A percentile compares a stretch with the other conserved stretches of the same genome.
Conservation (phyloP, 2,329 filamentous ascomycete species). For the Hortaea sp. region DNA sequence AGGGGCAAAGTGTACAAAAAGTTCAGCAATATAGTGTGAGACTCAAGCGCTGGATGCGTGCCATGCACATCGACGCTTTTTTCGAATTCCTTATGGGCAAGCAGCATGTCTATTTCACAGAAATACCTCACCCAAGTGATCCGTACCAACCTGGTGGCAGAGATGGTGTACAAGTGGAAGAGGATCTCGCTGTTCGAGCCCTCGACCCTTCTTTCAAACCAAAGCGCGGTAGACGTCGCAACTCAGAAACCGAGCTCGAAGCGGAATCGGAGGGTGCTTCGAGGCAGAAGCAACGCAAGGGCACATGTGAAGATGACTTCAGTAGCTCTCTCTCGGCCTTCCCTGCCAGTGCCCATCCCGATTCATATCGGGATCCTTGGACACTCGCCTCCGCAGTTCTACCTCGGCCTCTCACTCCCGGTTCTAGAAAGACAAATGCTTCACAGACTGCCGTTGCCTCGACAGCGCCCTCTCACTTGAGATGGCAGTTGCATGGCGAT, state of each 20-base stretch:
- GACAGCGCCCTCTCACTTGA: conserved; percentile 28
- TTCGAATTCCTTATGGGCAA: conserved; percentile 81
- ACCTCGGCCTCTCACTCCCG: conserved; percentile 27
- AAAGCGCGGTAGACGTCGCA: conserved; percentile 47
- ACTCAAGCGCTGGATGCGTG: conserved; percentile 92
- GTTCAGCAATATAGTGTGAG: conserved; percentile 91
- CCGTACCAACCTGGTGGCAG: conserved; percentile 56
- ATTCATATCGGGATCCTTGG: conserved; percentile 46
- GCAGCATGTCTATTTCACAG: conserved; percentile 67
- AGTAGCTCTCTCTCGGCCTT: conserved; percentile 33
- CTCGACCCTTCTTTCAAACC: conserved; percentile 65
- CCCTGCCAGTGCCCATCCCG: conserved; percentile 45
- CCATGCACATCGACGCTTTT: conserved; percentile 90
- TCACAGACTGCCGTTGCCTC: conserved; percentile 35
- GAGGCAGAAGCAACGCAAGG: conserved; percentile 10
- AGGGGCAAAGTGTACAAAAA: conserved; percentile 75
- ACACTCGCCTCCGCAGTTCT: conserved; percentile 29
- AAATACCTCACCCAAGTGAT: conserved; percentile 57
- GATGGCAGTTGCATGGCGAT: conserved; percentile 21
- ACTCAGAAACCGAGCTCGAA: conserved; percentile 23
- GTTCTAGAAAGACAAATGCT: conserved; percentile 24
- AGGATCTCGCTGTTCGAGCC: conserved; percentile 78
- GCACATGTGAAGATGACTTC: conserved; percentile 24
- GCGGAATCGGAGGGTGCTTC: conserved; percentile 7
- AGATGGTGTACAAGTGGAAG: conserved; percentile 74